Percentiles rank a stretch among this genome's conserved stretches.
phyloP scores from a whole-genome alignment of 306 rosid genomes.

The cucumber (Cucumis sativus) region DNA sequence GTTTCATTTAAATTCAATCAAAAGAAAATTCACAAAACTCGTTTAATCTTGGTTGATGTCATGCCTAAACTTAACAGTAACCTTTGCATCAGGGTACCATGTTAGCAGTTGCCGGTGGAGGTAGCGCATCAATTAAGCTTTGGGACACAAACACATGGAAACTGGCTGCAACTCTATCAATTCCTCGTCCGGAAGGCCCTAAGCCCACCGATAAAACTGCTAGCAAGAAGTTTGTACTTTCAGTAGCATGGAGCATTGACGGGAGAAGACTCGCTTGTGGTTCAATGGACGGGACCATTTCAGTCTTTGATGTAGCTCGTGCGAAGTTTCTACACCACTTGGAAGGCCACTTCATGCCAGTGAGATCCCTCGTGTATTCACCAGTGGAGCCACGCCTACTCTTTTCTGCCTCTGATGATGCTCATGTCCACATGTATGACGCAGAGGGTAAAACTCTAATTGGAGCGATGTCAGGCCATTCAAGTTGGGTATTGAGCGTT shows the following conservation, averaged over 20 bases:
- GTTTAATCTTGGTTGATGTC: background rate
- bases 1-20: background rate
- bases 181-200: constrained; percentile 85
- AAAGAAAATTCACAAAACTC: background rate
- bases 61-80: background rate
- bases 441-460: constrained; percentile 72
- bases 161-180: constrained; percentile 49
- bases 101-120: constrained; percentile 98
- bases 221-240: constrained; percentile 87
- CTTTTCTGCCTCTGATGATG: constrained; percentile 82
- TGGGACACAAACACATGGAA: constrained; percentile 93
- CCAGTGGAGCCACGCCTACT: constrained; percentile 71
- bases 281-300: constrained; percentile 92
- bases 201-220: constrained; percentile 78
- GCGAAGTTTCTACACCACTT: constrained; percentile 81
- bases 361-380: constrained; percentile 79
- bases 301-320: constrained; percentile 72
- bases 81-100: constrained; percentile 50
- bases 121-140: constrained; percentile 86
- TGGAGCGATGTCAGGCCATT: constrained; percentile 88
- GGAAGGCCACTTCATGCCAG: constrained; percentile 95
- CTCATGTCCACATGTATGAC: constrained; percentile 87
- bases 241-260: constrained; percentile 90
- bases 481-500: constrained; percentile 78
- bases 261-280: constrained; percentile 87